phyloP scores from a whole-genome alignment of 1,139 yeast genomes.

The Geotrichum reessii region DNA sequence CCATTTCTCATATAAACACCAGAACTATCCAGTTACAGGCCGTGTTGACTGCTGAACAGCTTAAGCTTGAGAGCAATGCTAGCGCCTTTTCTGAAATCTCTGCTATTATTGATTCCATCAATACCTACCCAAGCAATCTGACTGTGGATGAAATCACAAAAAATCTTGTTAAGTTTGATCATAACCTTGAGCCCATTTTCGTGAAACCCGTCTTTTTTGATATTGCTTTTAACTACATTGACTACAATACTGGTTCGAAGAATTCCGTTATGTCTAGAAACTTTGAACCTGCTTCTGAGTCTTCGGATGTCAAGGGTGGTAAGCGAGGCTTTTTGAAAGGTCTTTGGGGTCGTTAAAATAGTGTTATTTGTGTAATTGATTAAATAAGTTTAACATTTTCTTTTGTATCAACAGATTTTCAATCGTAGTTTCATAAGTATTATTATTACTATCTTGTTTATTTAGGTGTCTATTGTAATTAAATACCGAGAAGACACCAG shows the following conservation, averaged over 20 bases:
- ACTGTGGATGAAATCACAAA: conserved; percentile 38
- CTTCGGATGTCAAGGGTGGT: neutral
- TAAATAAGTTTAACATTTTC: neutral
- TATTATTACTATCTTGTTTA: no score
- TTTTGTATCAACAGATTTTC: no score
- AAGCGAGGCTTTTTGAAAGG: conserved; percentile 16
- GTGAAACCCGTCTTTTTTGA: conserved; percentile 89
- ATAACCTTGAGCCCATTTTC: conserved; percentile 50
- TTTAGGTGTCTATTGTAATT: no score
- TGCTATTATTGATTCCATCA: conserved; percentile 48
- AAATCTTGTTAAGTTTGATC: conserved; percentile 46
- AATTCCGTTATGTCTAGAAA: neutral
- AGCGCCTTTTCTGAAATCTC: conserved; percentile 6
- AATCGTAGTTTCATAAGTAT: no score
- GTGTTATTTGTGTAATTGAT: neutral
- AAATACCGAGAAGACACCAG: no score
- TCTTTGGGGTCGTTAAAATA: conserved; percentile 15
- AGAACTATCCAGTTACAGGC: conserved; percentile 12
- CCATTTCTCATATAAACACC: neutral
- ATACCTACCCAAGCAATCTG: conserved; percentile 35
- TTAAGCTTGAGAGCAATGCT: neutral
- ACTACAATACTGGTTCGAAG: conserved; percentile 35
- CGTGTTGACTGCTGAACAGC: conserved; percentile 11
- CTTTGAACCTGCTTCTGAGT: neutral
- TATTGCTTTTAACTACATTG: conserved; percentile 75